Evolutionary conservation across 495 filamentous ascomycete species (phyloP), one percentile per base, ranked within the genome.

Genomic region (Hyphodiscus hymeniophilus): DNA sequence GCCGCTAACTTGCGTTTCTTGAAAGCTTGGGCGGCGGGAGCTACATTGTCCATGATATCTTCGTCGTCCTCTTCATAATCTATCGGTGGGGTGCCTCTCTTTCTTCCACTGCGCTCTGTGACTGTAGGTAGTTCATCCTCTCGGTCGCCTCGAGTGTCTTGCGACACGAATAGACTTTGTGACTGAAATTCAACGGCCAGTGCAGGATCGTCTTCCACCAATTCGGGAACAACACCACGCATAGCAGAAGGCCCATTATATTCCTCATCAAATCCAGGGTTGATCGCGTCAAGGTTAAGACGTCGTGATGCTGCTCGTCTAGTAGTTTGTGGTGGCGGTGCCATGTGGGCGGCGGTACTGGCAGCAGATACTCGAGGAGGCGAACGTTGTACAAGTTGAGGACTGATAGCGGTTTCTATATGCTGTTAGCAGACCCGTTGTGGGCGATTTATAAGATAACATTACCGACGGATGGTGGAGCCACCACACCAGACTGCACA

Each of bases 1-100:
- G 69, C 65, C 18, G 71, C 77, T 33, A 81, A 64, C 5, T 75
- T 73, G 10, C 81, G 79, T 12, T 79, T 77, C 63, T 94, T 94
- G 58, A 87, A 73, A 13, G 81, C 81, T 15, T 78, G 74, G 21
- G 87, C 79, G 4, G 79, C 81, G 0, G 87, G 85, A 1, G 89
- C 74, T 17, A 94, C 70, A 13, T 66, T 63, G 8, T 85, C 74
- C 49, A 89, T 69, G 8, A 80, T 46, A 16, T 82, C 75, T 34
- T 77, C 69, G 21, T 72, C 68, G 3, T 71, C 60, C 20, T 76
- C 59, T 15, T 68, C 66, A 7, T 69, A 56, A 24, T 40, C 38
- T 8, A 65, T 41, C 2, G 63, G 65, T 2, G 69, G 58, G 3
- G 69, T 61, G 0, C 60, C 50, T 15, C 73, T 68, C 56, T 80